These are phyloP conservation scores for Cyclotella sp. DNA, from an alignment of 108 stramenopile genomes.

Conservation along the genomic window DNA sequence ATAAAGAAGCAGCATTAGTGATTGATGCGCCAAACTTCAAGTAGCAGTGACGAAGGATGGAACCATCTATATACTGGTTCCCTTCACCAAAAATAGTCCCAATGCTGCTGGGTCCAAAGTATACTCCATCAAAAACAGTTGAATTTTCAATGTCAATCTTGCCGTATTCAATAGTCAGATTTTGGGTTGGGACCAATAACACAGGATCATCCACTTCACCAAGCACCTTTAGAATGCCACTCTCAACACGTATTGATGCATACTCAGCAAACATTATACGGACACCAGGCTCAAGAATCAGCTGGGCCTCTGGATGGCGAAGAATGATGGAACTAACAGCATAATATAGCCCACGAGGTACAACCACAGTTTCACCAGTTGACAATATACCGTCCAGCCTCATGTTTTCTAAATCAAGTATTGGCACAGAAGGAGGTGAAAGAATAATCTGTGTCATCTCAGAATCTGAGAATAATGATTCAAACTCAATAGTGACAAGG, in stretches of 20 bases:
- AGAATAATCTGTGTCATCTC: constrained; percentile 18
- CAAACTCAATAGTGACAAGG: constrained; percentile 1
- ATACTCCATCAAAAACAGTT: constrained; percentile 8
- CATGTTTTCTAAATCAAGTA: constrained; percentile 22
- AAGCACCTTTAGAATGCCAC: constrained; percentile 17
- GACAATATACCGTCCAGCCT: constrained; percentile 10
- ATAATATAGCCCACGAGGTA: constrained; percentile 20
- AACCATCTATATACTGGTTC: constrained; percentile 18
- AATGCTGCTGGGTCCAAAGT: constrained; percentile 16
- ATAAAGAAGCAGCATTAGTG: constrained; percentile 1
- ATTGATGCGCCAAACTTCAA: constrained; percentile 6
- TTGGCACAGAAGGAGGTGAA: constrained; percentile 13
- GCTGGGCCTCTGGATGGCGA: constrained; percentile 12
- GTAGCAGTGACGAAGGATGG: constrained; percentile 9
- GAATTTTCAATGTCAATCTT: constrained; percentile 2
- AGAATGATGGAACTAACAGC: constrained; percentile 16
- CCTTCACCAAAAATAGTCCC: constrained; percentile 4
- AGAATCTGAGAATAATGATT: constrained; percentile 17
- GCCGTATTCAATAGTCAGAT: constrained; percentile 11
- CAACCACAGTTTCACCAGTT: background rate
- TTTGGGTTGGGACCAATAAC: background rate
- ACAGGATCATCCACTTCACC: constrained; percentile 10
- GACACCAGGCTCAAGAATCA: constrained; percentile 25
- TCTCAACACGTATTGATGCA: constrained; percentile 25
- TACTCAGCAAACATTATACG: constrained; percentile 19